Base-by-base conservation (phyloP, 306 rosid species). In the Sicyos baderoa region DNA sequence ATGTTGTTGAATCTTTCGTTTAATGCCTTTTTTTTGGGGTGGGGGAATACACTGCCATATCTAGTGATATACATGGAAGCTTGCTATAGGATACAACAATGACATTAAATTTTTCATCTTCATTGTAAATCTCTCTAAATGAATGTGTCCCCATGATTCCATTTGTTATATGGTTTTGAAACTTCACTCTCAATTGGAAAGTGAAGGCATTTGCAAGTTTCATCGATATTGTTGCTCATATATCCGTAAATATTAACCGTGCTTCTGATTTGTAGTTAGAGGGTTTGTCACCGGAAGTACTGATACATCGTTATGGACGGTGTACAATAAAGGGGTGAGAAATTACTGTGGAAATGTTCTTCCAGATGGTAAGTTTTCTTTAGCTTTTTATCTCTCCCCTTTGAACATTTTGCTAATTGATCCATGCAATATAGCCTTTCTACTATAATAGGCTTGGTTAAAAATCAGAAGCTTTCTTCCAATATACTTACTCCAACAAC, bases 271-370 rank as follows among this genome's bases (percentile, higher is more conserved):
- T 85, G 76, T 76, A 90, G 99, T 82, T 72, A 85, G 99, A 86
- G 96, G 99, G 27, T 93, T 62, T 81, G 90, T 93, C 74, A 93
- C 99, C n/a, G 99, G 99, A 80, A 93, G 97, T 68, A 93, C 99
- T 0, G 99, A 93, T 79, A 93, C 99, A 9, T 90, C 96, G 17
- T 76, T 93, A 75, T 93, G 99, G 99, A 93, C 95, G 6, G 91
- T 90, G 75, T 93, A 93, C 84, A 80, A 84, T 18, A 89, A 82
- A 7, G 97, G 99, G 42, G 72, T 73, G 69, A 85, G 94, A 15
- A 86, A 84, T 74, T 93, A 93, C 68, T 93, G 99, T 76, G 90
- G 94, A 81, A 93, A 93, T 66, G 84, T 71, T 74, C 86, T 93
- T 23, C 86, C 91, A 42, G 99, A 90, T 42, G 94, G 99, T 93